Base-by-base conservation (phyloP, 352 stramenopile species). In the Halophytophthora polymorphica region DNA sequence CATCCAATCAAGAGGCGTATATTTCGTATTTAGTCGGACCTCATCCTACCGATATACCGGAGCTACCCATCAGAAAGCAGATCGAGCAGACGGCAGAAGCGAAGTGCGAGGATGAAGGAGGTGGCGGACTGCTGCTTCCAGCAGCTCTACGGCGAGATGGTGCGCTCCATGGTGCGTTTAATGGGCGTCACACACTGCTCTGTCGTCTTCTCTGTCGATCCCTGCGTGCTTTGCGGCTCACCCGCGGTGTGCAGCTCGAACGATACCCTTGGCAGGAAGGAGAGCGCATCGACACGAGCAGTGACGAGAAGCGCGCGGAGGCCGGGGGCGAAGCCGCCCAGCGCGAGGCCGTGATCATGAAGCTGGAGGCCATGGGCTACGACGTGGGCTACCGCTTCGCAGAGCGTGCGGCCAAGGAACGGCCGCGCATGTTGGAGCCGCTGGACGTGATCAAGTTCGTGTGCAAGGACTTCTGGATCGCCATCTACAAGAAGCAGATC, bases 371-470 rank as follows among this genome's bases (percentile, higher is more conserved):
- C 48, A 88, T 95, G 81, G 85, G 85, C 34, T 93, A 91, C 58
- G 81, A 95, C 56, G 83, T 90, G 5, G 85, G 85, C 56, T 95
- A 85, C 40, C 83, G 85, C 37, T 93, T 93, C 39, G 83, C 79
- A 0, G 85, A 95, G 44, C 66, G 80, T 13, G 77, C 62, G 14
- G 73, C 77, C 7, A 86, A 79, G 54, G 85, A 95, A 40, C 74
- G 81, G 5, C 65, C 85, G 38, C 83, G 85, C 29, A 91, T 95
- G 79, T 57, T 82, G 21, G 86, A 96, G 61, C 83, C 88, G 38
- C 76, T 98, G 44, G 95, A 99, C 51, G 90, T 97, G 48, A 96
- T 99, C 62, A 98, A 98, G 76, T 99, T 99, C 66, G 67, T 99
- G 29, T 99, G 96, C 77, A 99, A 99, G 68, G 95, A 98, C 69